Percentiles rank a stretch among this genome's conserved stretches.
Conservation (phyloP, 768 basidiomycete genomes). For the Boletus patriciae region DNA sequence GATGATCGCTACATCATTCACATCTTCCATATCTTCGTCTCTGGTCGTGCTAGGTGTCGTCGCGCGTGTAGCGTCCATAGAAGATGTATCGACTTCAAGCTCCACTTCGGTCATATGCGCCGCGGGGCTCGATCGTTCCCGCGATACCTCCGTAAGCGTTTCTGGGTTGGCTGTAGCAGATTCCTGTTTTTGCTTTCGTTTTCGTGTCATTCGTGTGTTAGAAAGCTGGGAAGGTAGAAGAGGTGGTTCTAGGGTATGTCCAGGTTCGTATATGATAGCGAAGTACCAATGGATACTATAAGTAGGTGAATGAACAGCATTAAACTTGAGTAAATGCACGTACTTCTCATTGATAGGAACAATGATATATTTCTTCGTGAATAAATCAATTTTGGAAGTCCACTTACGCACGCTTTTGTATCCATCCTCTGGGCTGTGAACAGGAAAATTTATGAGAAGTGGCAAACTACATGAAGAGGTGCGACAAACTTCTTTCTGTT, state of each 20-base stretch:
- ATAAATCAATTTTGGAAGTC: constrained; percentile 88
- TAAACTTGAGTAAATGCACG: constrained; percentile 20
- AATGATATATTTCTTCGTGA: constrained; percentile 88
- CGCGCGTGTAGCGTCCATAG: constrained; percentile 16
- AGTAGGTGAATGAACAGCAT: constrained; percentile 7
- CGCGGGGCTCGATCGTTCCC: not conserved
- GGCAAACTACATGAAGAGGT: not conserved
- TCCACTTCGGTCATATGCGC: constrained; percentile 5
- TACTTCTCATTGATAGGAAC: constrained; percentile 98
- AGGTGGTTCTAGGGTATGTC: constrained; percentile 52
- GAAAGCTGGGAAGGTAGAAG: constrained; percentile 30
- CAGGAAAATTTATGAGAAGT: constrained; percentile 14
- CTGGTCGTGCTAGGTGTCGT: constrained; percentile 22
- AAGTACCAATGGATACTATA: constrained; percentile 94
- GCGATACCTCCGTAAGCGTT: not conserved
- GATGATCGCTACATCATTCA: constrained; percentile 7
- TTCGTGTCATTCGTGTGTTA: constrained; percentile 20
- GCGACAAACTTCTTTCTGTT: constrained; percentile 52
- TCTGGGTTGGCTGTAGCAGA: constrained; percentile 5
- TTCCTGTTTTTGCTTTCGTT: constrained; percentile 20
- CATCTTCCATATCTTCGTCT: constrained; percentile 21
- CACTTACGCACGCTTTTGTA: constrained; percentile 90
- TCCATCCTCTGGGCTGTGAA: constrained; percentile 53
- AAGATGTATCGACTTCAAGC: constrained; percentile 17
- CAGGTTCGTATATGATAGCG: constrained; percentile 87